Percentiles rank a stretch among this genome's conserved stretches.
Conservation (phyloP, 192 early-diverging fungal species). For the Jimgerdemannia lactiflua region DNA sequence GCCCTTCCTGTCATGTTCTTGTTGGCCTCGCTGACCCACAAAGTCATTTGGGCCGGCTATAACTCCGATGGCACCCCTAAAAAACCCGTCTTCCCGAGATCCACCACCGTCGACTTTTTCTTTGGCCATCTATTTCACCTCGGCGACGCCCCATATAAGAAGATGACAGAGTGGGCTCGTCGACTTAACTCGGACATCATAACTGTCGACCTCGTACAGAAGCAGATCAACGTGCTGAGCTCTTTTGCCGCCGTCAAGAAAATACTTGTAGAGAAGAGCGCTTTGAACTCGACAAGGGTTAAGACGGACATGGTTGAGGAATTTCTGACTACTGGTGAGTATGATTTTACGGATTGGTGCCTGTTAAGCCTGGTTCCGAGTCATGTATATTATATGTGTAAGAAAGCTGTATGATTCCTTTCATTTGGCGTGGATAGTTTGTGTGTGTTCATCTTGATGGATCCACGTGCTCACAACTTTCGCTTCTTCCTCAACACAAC, state of each 20-base stretch:
- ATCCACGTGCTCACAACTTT: not conserved
- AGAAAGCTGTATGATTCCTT: no score
- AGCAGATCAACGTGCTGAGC: not conserved
- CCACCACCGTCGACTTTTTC: not conserved
- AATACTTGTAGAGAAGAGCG: constrained; percentile 1
- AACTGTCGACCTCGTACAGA: not conserved
- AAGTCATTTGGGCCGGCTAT: not conserved
- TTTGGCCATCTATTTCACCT: not conserved
- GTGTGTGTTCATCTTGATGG: no score
- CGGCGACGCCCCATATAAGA: not conserved
- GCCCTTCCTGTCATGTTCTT: not conserved
- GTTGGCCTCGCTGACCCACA: not conserved
- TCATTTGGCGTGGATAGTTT: no score
- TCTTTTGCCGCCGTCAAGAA: not conserved
- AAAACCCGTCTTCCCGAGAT: not conserved
- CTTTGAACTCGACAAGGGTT: not conserved
- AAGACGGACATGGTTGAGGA: not conserved
- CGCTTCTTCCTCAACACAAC: not conserved
- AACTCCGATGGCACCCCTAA: not conserved
- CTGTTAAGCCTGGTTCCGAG: no score
- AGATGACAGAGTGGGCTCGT: not conserved
- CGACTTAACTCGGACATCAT: not conserved
- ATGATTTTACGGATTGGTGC: not conserved
- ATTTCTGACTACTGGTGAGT: not conserved
- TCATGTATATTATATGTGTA: no score